Percentiles rank a stretch among this genome's conserved stretches.
These are phyloP conservation scores for Potentilla sterilis DNA, from an alignment of 306 rosid species.

Conservation along the genomic window DNA sequence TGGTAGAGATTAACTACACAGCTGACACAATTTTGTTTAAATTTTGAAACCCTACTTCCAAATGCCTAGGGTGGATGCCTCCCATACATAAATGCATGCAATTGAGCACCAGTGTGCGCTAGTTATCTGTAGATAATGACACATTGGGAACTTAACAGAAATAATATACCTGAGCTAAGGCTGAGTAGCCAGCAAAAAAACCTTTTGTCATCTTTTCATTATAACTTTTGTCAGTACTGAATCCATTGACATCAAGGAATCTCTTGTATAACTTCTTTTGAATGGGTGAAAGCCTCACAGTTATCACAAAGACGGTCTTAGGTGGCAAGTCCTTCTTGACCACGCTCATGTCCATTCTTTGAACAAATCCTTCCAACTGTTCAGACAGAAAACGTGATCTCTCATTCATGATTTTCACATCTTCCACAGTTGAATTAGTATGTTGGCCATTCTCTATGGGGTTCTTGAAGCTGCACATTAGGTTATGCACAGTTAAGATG, in stretches of 20 bases:
- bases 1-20: not conserved
- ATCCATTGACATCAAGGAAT: slow-evolving; percentile 95
- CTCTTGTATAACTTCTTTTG: slow-evolving; percentile 87
- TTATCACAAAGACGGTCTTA: slow-evolving; percentile 89
- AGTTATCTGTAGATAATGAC: not conserved
- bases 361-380: slow-evolving; percentile 90
- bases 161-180: slow-evolving; percentile 80
- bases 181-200: slow-evolving; percentile 96
- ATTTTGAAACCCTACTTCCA: not conserved
- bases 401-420: slow-evolving; percentile 97
- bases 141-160: not conserved
- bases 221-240: slow-evolving; percentile 48
- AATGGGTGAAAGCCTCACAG: slow-evolving; percentile 90
- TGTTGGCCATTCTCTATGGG: slow-evolving; percentile 99
- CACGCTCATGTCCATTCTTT: slow-evolving; percentile 97
- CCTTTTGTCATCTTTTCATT: slow-evolving; percentile 73
- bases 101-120: not conserved
- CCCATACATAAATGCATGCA: not conserved
- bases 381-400: slow-evolving; percentile 95
- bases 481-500: slow-evolving; percentile 26
- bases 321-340: slow-evolving; percentile 95
- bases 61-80: not conserved
- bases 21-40: not conserved
- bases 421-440: slow-evolving; percentile 83
- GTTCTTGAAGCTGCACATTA: slow-evolving; percentile 78